Evolutionary conservation across 768 basidiomycete species (phyloP).

Genomic region (Lactarius sanguifluus): DNA sequence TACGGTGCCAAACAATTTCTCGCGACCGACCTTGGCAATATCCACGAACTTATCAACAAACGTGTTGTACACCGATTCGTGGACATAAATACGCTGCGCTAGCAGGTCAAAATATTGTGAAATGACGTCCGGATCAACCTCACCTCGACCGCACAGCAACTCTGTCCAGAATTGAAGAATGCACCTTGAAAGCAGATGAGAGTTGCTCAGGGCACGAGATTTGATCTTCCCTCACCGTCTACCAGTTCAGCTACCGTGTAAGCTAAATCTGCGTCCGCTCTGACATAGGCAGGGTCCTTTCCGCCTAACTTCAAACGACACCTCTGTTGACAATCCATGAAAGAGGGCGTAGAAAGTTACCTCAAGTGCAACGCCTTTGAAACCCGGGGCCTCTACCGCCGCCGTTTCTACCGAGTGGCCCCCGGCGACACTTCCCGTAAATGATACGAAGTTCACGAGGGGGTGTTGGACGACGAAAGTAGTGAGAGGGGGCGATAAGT

Average conservation of each 20-base stretch:
- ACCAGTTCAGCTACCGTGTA: slow-evolving; percentile 86
- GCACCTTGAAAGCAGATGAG: slow-evolving; percentile 52
- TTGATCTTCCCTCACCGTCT: slow-evolving; percentile 59
- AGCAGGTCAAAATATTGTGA: not conserved
- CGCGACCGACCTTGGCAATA: slow-evolving; percentile 58
- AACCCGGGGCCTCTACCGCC: slow-evolving; percentile 62
- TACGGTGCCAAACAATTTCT: not conserved
- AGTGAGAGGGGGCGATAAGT: slow-evolving; percentile 65
- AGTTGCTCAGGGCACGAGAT: not conserved
- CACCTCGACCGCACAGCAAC: slow-evolving; percentile 92
- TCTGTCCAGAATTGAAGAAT: slow-evolving; percentile 97
- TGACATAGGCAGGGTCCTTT: slow-evolving; percentile 96
- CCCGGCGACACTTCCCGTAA: slow-evolving; percentile 85
- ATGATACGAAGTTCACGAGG: slow-evolving; percentile 76
- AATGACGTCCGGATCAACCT: not conserved
- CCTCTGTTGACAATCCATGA: slow-evolving; percentile 3
- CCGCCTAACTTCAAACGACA: slow-evolving; percentile 73
- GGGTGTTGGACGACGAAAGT: slow-evolving; percentile 61
- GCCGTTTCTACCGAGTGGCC: slow-evolving; percentile 73
- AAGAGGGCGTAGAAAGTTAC: slow-evolving; percentile 39
- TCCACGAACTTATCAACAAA: slow-evolving; percentile 77
- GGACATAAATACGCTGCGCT: slow-evolving; percentile 85
- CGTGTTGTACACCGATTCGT: slow-evolving; percentile 73
- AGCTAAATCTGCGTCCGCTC: slow-evolving; percentile 78
- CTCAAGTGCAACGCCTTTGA: slow-evolving; percentile 88